These are phyloP conservation scores for Pythium vanterpoolii DNA, from an alignment of 352 stramenopile species.

Conservation along the genomic window DNA sequence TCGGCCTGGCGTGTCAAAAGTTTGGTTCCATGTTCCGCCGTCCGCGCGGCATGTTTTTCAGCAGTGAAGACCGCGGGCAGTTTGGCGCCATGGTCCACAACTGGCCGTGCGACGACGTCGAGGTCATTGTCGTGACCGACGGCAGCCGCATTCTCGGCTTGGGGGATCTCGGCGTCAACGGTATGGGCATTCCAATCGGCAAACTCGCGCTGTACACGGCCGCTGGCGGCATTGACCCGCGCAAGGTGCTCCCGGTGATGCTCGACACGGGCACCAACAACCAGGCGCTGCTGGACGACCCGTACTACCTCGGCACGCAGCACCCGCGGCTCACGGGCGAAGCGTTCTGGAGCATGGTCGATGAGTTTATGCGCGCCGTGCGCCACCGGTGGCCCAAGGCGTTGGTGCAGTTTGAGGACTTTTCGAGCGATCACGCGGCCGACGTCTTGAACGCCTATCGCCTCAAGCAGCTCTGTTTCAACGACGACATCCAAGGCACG, in stretches of 20 bases:
- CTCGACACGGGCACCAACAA: conserved; percentile 98
- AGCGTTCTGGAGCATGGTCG: conserved; percentile 94
- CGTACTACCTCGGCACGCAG: conserved; percentile 94
- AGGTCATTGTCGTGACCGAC: conserved; percentile 97
- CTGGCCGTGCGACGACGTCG: conserved; percentile 95
- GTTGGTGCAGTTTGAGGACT: conserved; percentile 97
- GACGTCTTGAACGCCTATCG: conserved; percentile 94
- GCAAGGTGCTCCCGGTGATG: conserved; percentile 93
- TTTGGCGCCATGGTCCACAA: conserved; percentile 93
- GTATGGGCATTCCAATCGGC: conserved; percentile 98
- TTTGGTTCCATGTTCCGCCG: conserved; percentile 90
- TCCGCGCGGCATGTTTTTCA: conserved; percentile 95
- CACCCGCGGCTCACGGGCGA: conserved; percentile 87
- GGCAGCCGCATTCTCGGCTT: conserved; percentile 95
- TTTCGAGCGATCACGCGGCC: conserved; percentile 87
- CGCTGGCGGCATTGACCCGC: conserved; percentile 92
- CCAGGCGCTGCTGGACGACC: conserved; percentile 89
- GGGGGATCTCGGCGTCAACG: conserved; percentile 95
- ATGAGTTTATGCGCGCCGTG: conserved; percentile 91
- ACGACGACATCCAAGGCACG: conserved; percentile 99
- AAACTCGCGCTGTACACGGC: conserved; percentile 96
- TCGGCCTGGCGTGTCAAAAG: conserved; percentile 92
- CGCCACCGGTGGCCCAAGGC: conserved; percentile 90
- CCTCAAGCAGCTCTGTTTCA: conserved; percentile 94
- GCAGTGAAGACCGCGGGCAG: conserved; percentile 87